Evolutionary conservation across 2,329 filamentous ascomycete species (phyloP), one percentile per base, ranked within the genome.

Genomic region (Exophiala lecanii-corni): DNA sequence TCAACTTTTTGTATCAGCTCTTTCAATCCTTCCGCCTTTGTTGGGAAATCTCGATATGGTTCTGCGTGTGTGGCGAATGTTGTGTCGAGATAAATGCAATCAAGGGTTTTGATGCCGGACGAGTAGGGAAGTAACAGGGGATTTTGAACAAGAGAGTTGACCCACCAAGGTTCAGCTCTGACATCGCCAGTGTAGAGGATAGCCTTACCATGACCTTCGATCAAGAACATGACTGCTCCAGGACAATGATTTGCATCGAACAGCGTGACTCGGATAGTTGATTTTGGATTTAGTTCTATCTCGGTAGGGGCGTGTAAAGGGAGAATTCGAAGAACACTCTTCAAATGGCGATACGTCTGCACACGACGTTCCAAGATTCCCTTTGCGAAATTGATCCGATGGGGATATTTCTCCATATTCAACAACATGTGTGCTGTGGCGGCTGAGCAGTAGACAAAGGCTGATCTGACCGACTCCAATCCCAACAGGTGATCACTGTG

Each of bases 221-320:
- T 84, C 13, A 96, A 70, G 59, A 96, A 96, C 88, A 95, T 94
- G 13, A 92, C 87, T 13, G 88, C 82, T 0, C 91, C 89, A 0
- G 84, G 76, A 56, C 91, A 97, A 60, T 96, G 91, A 56, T 97
- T 96, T 1, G 91, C 89, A 67, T 95, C 84, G 39, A 96, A 78
- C 0, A 96, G 71, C 0, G 89, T 96, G 13, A 94, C 86, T 35
- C 81, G 79, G 17, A 96, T 79, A n/a, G 66, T 68, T 35, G 76
- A 74, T 1, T 78, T 77, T 0, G 82, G 86, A 1, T 71, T 73
- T 2, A 96, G 71, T 57, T 94, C 86, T 35, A 97, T 78, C 3
- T 69, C 65, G 0, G 82, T 89, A 0, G 88, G 86, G 0, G 87
- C 88, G 37, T 92, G 82, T 6, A 95, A 66, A 1, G 89, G 89